These are phyloP conservation scores for Flaveria ramosissima DNA, from an alignment of 129 eudicot species.

Conservation along the genomic window DNA sequence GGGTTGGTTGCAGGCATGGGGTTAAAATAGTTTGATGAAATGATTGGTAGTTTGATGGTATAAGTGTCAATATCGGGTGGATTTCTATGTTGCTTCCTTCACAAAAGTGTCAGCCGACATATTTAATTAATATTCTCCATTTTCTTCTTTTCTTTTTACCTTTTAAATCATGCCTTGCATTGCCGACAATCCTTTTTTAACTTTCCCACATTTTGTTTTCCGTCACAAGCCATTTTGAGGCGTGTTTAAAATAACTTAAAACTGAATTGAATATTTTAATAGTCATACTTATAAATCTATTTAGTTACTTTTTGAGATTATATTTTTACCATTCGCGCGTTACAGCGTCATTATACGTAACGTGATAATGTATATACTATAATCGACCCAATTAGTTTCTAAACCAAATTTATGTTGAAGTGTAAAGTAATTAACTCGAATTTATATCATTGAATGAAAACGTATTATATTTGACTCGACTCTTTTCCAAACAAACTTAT, in stretches of 20 bases:
- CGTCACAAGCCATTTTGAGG: neutral
- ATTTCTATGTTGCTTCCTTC: constrained; percentile 45
- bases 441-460: no score
- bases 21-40: constrained; percentile 13
- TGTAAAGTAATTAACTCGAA: no score
- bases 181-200: constrained; percentile 14
- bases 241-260: no score
- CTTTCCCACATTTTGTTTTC: neutral
- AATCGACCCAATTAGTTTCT: no score
- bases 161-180: constrained; percentile 12
- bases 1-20: neutral
- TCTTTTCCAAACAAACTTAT: no score
- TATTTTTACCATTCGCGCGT: no score
- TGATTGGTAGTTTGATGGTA: constrained; percentile 25
- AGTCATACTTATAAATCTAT: neutral
- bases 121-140: neutral
- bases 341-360: no score
- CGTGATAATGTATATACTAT: no score
- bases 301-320: no score
- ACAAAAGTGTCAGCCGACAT: constrained; percentile 39
- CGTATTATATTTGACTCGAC: no score
- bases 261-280: no score
- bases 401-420: no score
- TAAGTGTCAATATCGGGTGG: constrained; percentile 41
- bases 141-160: neutral